Base-by-base conservation (phyloP, 352 stramenopile species). In the Phytophthora gonapodyides region DNA sequence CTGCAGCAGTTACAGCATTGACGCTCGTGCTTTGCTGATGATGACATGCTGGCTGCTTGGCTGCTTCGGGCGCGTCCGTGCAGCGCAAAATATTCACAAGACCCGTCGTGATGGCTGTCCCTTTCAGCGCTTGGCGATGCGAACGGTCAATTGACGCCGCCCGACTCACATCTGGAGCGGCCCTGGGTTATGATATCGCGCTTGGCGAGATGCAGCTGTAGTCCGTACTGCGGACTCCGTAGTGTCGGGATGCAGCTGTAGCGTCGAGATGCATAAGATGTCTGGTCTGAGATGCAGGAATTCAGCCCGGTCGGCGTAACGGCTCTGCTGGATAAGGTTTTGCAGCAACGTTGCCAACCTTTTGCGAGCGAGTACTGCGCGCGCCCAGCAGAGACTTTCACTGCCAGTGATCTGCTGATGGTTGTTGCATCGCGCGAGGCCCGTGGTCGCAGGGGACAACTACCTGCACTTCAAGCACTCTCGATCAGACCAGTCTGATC, bases 381-480 rank as follows among this genome's bases (percentile, higher is more conserved):
- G 24, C 6, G 24, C 24, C 24, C 24, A 27, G 24, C 24, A 54
- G 33, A 54, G 48, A 21, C 19, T 30, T 44, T 31, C 11, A 24
- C n/a, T 55, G 35, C 38, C 49, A n/a, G 13, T 35, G 48, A 56
- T 44, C 21, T 24, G 21, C 21, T 27, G 17, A 15, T n/a, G 31
- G 17, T 46, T 15, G 56, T 56, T 67, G 50, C 42, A 41, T 10
- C 12, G 41, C 46, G 35, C 13, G 10, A 17, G 42, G 15, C 27
- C 36, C 21, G 49, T 59, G 48, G 37, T 43, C n/a, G n/a, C n/a
- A n/a, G n/a, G 17, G 24, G 30, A 52, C 44, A 57, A 49, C 44
- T 57, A 16, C 4, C 41, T 42, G 51, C 42, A 51, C 42, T 67
- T 67, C 51, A 62, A 62, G 52, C 24, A 3, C 24, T 27, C 6